Conservation (phyloP, 176 grass and related monocot species). For the Cenchrus fungigraminus region DNA sequence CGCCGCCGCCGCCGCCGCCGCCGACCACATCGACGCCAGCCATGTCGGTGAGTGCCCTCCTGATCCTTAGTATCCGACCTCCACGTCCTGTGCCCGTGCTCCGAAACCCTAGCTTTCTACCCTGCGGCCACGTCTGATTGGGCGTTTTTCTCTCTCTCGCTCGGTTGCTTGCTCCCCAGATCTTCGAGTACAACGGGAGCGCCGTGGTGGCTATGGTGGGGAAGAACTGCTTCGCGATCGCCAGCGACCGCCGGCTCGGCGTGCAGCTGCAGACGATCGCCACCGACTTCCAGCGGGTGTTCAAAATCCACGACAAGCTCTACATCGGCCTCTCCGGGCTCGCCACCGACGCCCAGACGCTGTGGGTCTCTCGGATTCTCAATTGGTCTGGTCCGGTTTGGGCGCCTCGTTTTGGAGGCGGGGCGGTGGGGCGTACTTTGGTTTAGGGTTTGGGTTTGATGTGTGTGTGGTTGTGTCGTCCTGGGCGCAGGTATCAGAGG, state of each 20-base stretch:
- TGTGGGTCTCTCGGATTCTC: constrained; percentile 41
- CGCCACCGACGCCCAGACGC: constrained; percentile 75
- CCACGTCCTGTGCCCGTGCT: neutral
- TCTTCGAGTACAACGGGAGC: constrained; percentile 97
- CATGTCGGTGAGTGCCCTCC: constrained; percentile 70
- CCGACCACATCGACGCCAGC: neutral
- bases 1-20: constrained; percentile 3
- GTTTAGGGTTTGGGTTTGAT: constrained; percentile 41
- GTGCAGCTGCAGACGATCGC: constrained; percentile 87
- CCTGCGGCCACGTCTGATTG: neutral
- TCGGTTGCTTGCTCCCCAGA: constrained; percentile 39
- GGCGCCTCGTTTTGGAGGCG: neutral
- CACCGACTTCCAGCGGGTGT: constrained; percentile 82
- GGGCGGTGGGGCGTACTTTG: neutral
- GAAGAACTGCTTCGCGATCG: constrained; percentile 92
- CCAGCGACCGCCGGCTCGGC: constrained; percentile 82
- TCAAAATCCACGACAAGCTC: constrained; percentile 84
- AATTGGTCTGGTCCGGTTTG: neutral
- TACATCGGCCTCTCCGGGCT: constrained; percentile 90
- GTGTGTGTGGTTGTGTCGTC: neutral
- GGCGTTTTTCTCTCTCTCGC: neutral
- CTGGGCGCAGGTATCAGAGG: constrained; percentile 64
- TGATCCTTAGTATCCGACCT: neutral
- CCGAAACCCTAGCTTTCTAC: constrained; percentile 7
- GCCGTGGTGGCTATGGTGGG: constrained; percentile 92